These are phyloP conservation scores for Picea engelmannii DNA, from an alignment of 83 land plant genomes.

Conservation along the genomic window DNA sequence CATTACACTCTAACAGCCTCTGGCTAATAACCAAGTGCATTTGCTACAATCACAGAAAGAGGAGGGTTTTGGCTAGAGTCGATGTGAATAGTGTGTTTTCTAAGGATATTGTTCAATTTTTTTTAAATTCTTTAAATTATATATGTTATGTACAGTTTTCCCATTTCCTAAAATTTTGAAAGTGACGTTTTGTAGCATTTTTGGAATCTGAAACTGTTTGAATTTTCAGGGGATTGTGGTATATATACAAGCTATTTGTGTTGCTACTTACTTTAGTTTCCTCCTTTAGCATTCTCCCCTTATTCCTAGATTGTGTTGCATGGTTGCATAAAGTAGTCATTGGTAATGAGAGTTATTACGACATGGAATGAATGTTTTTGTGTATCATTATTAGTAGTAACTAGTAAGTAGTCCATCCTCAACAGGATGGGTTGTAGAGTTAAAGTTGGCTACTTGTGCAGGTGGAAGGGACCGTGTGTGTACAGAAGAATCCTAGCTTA, in stretches of 20 bases:
- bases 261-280: neutral
- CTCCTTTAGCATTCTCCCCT: neutral
- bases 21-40: neutral
- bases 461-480: neutral
- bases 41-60: neutral
- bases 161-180: neutral
- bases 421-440: neutral
- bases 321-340: neutral
- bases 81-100: no score
- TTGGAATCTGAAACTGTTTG: neutral
- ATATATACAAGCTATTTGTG: neutral
- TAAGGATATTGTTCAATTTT: neutral
- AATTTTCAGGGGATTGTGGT: no score
- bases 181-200: neutral
- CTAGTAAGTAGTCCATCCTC: neutral
- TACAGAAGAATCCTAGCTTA: neutral
- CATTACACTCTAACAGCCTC: neutral
- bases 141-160: neutral
- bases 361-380: neutral
- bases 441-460: neutral
- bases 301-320: neutral
- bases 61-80: no score
- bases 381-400: neutral
- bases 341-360: neutral
- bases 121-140: neutral